A percentile compares a stretch with the other conserved stretches of the same genome.
phyloP scores from a whole-genome alignment of 2,329 filamentous ascomycete species.

The Sporothrix brasiliensis region DNA sequence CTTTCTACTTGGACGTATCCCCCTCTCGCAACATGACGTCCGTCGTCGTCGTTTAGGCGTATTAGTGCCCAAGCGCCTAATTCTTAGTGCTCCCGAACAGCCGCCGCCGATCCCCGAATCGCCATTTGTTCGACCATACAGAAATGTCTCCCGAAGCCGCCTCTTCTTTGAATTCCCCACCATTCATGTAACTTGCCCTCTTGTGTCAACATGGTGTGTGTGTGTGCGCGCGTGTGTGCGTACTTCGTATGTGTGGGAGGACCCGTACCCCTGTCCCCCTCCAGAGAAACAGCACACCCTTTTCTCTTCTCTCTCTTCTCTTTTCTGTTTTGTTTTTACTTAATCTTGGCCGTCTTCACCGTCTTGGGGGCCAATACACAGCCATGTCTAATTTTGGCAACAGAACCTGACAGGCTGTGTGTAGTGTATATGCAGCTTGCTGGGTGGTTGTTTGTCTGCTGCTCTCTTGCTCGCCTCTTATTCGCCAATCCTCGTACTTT shows the following conservation, averaged over 20 bases:
- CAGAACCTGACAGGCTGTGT: not conserved
- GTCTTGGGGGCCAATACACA: not conserved
- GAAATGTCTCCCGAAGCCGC: not conserved
- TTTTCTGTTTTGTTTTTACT: not conserved
- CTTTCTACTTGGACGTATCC: not conserved
- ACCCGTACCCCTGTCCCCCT: not conserved
- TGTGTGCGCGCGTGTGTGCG: too few species aligned
- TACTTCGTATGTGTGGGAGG: constrained; percentile 13
- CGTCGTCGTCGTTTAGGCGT: not conserved
- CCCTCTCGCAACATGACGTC: not conserved
- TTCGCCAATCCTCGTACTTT: too few species aligned
- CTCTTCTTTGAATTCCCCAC: not conserved
- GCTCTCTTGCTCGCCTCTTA: too few species aligned
- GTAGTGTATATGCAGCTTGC: constrained; percentile 10
- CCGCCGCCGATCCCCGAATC: not conserved
- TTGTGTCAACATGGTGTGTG: not conserved
- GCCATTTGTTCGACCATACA: not conserved
- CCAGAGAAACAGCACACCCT: not conserved
- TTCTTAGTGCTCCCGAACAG: constrained; percentile 12
- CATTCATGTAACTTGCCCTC: not conserved
- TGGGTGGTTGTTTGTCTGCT: not conserved
- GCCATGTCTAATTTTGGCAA: constrained; percentile 21
- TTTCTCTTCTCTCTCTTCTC: not conserved
- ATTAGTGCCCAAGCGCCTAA: constrained; percentile 20
- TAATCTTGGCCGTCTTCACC: not conserved